Conservation (phyloP, 257 asterid species). For the Scutellaria baicalensis region DNA sequence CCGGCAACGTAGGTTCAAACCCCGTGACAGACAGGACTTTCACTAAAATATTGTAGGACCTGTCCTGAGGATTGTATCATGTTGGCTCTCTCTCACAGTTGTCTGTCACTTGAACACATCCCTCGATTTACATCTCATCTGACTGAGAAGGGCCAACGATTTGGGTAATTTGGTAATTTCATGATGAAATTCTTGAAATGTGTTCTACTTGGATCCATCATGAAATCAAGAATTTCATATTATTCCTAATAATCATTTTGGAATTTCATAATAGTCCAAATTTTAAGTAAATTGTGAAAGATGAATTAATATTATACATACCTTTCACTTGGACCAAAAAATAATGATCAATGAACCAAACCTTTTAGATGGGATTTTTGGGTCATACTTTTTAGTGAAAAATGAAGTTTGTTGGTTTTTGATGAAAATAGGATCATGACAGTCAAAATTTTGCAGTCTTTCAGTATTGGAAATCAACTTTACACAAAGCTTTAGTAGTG, state of each 20-base stretch:
- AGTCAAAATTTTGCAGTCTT: not conserved
- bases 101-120: too few relatives aligned
- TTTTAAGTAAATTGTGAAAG: conserved; percentile 1
- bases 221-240: too few relatives aligned
- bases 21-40: too few relatives aligned
- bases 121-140: too few relatives aligned
- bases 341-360: not conserved
- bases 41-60: too few relatives aligned
- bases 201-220: too few relatives aligned
- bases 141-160: too few relatives aligned
- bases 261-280: not conserved
- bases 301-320: not conserved
- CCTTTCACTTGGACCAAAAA: conserved; percentile 13
- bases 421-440: conserved; percentile 9
- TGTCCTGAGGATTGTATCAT: too few relatives aligned
- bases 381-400: not conserved
- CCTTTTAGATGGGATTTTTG: not conserved
- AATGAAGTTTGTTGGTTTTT: conserved; percentile 4
- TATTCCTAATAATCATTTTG: not conserved
- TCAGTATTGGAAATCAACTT: not conserved
- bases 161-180: too few relatives aligned
- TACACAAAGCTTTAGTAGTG: not conserved
- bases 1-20: too few relatives aligned
- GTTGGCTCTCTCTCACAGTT: too few relatives aligned
- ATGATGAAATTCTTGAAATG: too few relatives aligned